Conservation (phyloP, 305 asterid species). For the Fraxinus ornus region DNA sequence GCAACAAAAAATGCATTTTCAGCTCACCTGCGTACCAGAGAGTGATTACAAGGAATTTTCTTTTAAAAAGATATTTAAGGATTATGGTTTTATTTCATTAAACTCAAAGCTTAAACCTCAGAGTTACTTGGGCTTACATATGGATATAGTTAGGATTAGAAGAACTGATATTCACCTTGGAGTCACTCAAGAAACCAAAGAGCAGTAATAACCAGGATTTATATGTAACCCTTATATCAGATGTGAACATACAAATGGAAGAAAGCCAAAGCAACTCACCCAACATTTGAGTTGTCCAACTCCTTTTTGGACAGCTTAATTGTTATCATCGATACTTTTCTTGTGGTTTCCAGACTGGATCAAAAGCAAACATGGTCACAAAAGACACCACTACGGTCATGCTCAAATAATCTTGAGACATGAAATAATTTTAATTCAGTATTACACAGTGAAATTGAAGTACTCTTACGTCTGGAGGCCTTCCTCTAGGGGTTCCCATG, state of each 20-base stretch:
- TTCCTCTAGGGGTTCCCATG: conserved; percentile 98
- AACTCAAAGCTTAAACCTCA: not conserved
- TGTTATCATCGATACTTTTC: conserved; percentile 95
- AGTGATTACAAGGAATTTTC: not conserved
- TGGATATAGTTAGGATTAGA: not conserved
- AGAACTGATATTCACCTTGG: not conserved
- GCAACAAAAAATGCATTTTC: not conserved
- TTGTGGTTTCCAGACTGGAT: conserved; percentile 79
- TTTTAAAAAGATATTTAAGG: not conserved
- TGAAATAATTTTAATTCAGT: not conserved
- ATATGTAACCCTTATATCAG: not conserved
- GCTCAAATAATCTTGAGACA: not conserved
- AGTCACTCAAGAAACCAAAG: not conserved
- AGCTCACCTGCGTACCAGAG: not conserved
- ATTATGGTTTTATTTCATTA: not conserved
- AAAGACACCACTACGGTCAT: not conserved
- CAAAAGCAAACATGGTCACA: not conserved
- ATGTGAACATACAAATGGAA: not conserved
- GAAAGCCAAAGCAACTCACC: conserved; percentile 3
- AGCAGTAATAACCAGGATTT: not conserved
- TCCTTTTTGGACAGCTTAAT: conserved; percentile 78
- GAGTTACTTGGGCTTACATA: not conserved
- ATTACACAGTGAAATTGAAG: not conserved
- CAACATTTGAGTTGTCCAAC: conserved; percentile 42
- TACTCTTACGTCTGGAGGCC: conserved; percentile 81